phyloP scores from a whole-genome alignment of 2,329 filamentous ascomycete genomes.

The Gnomoniopsis smithogilvyi region DNA sequence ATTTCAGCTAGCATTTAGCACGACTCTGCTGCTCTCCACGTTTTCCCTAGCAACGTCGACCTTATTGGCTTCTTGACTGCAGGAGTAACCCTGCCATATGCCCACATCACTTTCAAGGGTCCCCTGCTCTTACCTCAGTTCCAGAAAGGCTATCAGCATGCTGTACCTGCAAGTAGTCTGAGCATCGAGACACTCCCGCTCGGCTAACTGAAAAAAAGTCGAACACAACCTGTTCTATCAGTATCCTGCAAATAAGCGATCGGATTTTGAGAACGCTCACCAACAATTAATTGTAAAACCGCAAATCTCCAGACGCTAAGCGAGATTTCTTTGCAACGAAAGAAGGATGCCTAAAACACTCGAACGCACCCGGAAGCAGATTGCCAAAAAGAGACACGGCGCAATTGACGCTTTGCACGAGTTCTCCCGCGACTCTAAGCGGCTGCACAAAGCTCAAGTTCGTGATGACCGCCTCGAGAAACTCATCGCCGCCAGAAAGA shows the following conservation, averaged over 20 bases:
- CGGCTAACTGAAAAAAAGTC: slow-evolving; percentile 6
- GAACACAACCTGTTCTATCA: background rate
- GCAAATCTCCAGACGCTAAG: background rate
- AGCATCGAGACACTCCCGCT: background rate
- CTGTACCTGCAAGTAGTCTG: background rate
- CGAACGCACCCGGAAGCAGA: slow-evolving; percentile 82
- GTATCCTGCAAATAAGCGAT: background rate
- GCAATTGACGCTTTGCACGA: slow-evolving; percentile 76
- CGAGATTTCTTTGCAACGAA: background rate
- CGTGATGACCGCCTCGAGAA: slow-evolving; percentile 81
- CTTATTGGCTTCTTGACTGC: background rate
- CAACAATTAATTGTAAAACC: too few relatives aligned
- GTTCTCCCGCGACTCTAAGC: slow-evolving; percentile 81
- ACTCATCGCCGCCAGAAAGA: slow-evolving; percentile 65
- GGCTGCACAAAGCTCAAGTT: slow-evolving; percentile 73
- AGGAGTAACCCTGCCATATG: background rate
- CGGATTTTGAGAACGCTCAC: background rate
- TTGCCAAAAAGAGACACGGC: slow-evolving; percentile 79
- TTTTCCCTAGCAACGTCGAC: slow-evolving; percentile 1
- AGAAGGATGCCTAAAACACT: slow-evolving; percentile 71
- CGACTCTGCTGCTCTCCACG: background rate
- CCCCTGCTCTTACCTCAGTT: background rate
- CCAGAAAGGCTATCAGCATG: background rate
- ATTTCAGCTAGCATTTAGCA: background rate
- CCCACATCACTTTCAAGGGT: background rate